Percentiles rank a stretch among this genome's conserved stretches.
These are phyloP conservation scores for Bryopsis sp. DNA, from an alignment of 139 green algal species.

Conservation along the genomic window DNA sequence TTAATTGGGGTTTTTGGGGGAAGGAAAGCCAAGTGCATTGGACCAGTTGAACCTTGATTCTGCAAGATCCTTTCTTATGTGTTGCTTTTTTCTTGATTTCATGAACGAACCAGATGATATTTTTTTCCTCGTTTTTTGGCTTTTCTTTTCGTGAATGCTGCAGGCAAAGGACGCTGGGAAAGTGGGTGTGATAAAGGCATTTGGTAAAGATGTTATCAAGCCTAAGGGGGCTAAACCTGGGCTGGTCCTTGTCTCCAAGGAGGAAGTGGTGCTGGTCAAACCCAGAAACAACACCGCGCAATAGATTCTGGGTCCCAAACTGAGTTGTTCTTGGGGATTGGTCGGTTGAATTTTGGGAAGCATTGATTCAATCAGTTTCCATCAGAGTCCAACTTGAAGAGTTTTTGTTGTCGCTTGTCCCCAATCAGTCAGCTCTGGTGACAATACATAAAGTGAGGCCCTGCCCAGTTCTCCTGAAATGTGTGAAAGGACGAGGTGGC, in stretches of 20 bases:
- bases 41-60: neutral
- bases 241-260: slow-evolving; percentile 33
- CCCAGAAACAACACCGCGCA: too few species aligned
- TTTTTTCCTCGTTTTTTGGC: neutral
- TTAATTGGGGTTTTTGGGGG: neutral
- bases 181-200: slow-evolving; percentile 7
- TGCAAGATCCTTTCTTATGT: neutral
- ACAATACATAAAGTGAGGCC: too few species aligned
- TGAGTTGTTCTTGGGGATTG: too few species aligned
- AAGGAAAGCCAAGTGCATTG: neutral
- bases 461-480: too few species aligned
- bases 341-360: too few species aligned
- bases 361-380: too few species aligned
- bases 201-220: slow-evolving; percentile 52
- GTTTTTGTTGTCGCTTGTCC: too few species aligned
- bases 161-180: slow-evolving; percentile 14
- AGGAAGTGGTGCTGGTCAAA: too few species aligned
- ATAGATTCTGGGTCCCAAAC: too few species aligned
- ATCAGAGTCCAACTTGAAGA: too few species aligned
- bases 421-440: too few species aligned
- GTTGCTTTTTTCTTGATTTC: neutral
- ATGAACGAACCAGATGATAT: neutral
- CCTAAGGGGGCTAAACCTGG: slow-evolving; percentile 68
- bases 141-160: neutral
- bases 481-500: too few species aligned